Evolutionary conservation across 1,284 basidiomycete species (phyloP).

Genomic region (Golubevia pallescens): DNA sequence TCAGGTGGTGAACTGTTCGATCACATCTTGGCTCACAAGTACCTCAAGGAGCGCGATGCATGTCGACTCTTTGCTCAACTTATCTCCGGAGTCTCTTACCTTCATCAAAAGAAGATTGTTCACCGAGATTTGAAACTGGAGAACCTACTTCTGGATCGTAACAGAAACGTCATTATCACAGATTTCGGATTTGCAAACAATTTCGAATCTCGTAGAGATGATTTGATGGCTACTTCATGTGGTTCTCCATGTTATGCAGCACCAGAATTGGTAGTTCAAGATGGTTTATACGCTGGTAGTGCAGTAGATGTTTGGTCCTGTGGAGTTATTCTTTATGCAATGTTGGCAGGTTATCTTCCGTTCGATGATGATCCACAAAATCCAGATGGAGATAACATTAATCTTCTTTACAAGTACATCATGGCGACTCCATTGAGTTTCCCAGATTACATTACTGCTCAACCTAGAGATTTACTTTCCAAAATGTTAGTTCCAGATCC

Average conservation of each 20-base stretch:
- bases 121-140: conserved; percentile 99
- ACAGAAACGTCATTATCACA: conserved; percentile 98
- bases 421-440: conserved; percentile 68
- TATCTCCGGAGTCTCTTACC: conserved; percentile 97
- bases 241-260: conserved; percentile 98
- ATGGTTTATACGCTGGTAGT: conserved; percentile 95
- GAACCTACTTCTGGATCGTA: conserved; percentile 93
- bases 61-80: conserved; percentile 97
- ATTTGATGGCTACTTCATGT: conserved; percentile 98
- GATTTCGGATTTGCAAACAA: conserved; percentile 99
- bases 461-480: conserved; percentile 56
- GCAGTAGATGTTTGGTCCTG: conserved; percentile 99
- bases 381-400: conserved; percentile 99
- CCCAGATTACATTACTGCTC: conserved; percentile 59
- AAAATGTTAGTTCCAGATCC: conserved; percentile 63
- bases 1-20: conserved; percentile 95
- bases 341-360: conserved; percentile 98
- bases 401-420: conserved; percentile 99
- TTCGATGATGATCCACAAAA: conserved; percentile 99
- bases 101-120: conserved; percentile 98
- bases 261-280: conserved; percentile 97
- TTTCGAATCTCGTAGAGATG: conserved; percentile 79
- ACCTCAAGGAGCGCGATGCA: conserved; percentile 92
- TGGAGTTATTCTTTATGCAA: conserved; percentile 98
- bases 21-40: conserved; percentile 96